These are phyloP conservation scores for Linum lewisii DNA, from an alignment of 345 rosid genomes.

Conservation along the genomic window DNA sequence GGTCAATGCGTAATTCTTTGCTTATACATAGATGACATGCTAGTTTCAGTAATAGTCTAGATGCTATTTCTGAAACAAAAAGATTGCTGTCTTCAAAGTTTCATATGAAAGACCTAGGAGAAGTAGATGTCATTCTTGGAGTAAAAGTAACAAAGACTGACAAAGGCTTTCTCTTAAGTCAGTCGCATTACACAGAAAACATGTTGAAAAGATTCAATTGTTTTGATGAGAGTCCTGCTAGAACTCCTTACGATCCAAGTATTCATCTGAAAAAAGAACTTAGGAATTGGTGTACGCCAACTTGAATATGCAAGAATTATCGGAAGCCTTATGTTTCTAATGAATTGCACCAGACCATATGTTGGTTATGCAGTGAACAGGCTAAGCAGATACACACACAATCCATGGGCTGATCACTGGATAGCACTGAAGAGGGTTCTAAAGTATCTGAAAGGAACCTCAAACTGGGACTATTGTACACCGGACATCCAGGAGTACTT, in stretches of 20 bases:
- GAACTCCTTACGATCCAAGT: background rate
- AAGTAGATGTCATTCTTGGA: background rate
- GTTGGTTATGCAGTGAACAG: background rate
- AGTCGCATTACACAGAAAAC: too few species aligned
- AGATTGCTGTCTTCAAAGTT: too few species aligned
- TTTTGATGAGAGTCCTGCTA: background rate
- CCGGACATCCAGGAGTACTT: background rate
- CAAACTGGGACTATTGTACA: background rate
- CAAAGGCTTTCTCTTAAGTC: background rate
- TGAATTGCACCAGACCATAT: conserved; percentile 1
- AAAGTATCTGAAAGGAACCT: background rate
- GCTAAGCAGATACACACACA: background rate
- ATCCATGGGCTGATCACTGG: background rate
- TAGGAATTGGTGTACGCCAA: too few species aligned
- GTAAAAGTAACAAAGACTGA: background rate
- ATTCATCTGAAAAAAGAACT: too few species aligned
- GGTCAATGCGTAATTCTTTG: background rate
- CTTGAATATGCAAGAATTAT: background rate
- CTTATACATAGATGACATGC: background rate
- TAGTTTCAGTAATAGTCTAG: background rate
- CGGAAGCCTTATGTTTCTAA: background rate
- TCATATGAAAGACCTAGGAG: too few species aligned
- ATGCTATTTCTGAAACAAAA: too few species aligned
- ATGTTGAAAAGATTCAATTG: too few species aligned
- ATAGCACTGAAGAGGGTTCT: background rate